Base-by-base conservation (phyloP, 2,329 filamentous ascomycete genomes). In the Pyrenochaeta sp. region DNA sequence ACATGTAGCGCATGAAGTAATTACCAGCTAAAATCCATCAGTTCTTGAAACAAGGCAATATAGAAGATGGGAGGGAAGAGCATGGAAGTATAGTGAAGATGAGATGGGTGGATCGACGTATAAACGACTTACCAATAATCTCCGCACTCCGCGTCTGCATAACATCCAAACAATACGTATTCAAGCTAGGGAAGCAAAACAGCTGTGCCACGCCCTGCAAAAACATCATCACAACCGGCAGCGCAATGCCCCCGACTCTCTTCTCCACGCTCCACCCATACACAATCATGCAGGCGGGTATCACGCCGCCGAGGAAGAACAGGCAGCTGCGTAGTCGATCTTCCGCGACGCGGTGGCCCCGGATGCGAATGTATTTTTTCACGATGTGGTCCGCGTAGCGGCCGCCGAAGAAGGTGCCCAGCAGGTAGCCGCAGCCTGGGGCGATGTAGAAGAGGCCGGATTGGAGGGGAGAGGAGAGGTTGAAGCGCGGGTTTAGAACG, bases 91-190 rank as follows among this genome's bases (percentile, higher is more conserved):
- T 19, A 19, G 19, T 19, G 19, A 19, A 13, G 32, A 9, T 10
- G 32, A 36, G 8, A 36, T 10, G 3, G 32, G 49, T n/a, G 43
- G 15, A n/a, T 3, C n/a, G 25, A 7, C 30, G 9, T 7, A 2
- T 8, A 28, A n/a, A 5, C n/a, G 9, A 69, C 72, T 50, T 69
- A 77, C 73, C 72, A 43, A 92, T 86, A 3, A 94, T 90, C 70
- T 95, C 91, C 3, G 89, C 86, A 43, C 87, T 87, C 30, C 85
- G 81, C 1, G 83, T 82, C 63, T 90, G 90, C 88, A 93, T 92
- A 12, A 94, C 91, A 73, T 95, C 91, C 40, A 95, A 78, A 72
- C 91, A 93, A 77, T 95, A 93, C 0, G 90, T 91, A 73, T 93
- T 93, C 60, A 93, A 74, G 47, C 85, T 87, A 0, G 90, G 90